These are phyloP conservation scores for Dendrocalamus sinicus DNA, from an alignment of 176 grass and related monocot genomes.

Conservation along the genomic window DNA sequence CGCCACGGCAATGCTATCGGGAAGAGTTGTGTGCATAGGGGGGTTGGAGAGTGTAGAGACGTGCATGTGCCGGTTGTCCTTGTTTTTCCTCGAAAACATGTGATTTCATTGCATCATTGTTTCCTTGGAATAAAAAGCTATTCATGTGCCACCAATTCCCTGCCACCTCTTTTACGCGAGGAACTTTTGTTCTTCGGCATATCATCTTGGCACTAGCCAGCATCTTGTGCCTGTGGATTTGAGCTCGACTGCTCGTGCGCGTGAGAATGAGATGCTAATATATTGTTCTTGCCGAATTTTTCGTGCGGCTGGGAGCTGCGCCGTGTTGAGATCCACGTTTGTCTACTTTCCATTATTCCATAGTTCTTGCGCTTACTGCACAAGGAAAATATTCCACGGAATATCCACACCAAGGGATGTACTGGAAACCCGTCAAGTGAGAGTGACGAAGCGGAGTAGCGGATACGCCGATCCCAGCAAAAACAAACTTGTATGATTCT, in stretches of 20 bases:
- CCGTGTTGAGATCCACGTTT: background rate
- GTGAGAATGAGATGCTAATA: background rate
- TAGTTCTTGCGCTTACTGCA: background rate
- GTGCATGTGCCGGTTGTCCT: constrained; percentile 28
- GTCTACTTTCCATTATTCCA: background rate
- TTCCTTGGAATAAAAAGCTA: constrained; percentile 39
- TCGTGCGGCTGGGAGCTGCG: background rate
- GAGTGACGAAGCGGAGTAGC: background rate
- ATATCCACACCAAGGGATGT: background rate
- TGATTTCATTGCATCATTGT: constrained; percentile 41
- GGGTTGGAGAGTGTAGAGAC: constrained; percentile 39
- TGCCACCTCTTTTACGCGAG: background rate
- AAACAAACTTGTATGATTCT: background rate
- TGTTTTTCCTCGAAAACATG: constrained; percentile 44
- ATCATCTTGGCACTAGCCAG: background rate
- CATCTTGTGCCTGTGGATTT: background rate
- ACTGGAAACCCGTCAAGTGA: background rate
- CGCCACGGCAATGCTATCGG: constrained; percentile 43
- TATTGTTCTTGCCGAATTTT: background rate
- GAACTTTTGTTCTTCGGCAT: background rate
- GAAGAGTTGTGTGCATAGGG: constrained; percentile 53
- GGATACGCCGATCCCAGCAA: background rate
- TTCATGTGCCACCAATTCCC: background rate
- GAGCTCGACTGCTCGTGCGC: background rate
- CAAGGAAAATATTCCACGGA: background rate